Evolutionary conservation across 345 rosid genomes (phyloP).

Genomic region (Rhizophora mangle): DNA sequence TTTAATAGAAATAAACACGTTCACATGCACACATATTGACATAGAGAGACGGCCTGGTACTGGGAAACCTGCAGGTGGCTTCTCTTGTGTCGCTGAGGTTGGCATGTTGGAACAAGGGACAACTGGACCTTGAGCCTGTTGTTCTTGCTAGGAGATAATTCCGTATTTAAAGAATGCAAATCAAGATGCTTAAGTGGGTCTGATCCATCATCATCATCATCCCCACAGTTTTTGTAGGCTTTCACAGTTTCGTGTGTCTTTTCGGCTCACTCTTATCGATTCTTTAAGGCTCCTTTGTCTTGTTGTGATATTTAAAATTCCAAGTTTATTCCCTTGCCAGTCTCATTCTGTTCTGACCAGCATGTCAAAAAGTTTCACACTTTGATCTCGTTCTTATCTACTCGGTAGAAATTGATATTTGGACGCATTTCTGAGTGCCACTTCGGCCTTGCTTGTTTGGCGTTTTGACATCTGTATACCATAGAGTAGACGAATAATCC

Average conservation of each 20-base stretch:
- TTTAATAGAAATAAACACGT: neutral
- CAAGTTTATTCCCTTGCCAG: neutral
- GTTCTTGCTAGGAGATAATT: neutral
- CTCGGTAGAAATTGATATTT: neutral
- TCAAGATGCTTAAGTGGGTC: constrained; percentile 1
- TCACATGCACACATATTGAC: neutral
- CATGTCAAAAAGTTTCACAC: neutral
- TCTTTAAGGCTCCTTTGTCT: neutral
- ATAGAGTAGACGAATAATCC: neutral
- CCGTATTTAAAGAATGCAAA: neutral
- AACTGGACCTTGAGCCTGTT: neutral
- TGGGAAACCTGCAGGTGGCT: constrained; percentile 31
- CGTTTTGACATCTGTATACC: too few species aligned
- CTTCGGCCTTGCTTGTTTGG: too few species aligned
- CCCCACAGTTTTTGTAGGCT: neutral
- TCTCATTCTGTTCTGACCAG: neutral
- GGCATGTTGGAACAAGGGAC: constrained; percentile 22
- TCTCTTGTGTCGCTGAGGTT: constrained; percentile 14
- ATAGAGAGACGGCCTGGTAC: neutral
- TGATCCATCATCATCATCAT: neutral
- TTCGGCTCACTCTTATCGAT: neutral
- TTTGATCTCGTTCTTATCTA: neutral
- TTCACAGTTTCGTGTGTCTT: neutral
- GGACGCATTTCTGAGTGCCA: neutral
- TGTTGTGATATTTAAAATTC: neutral